Evolutionary conservation across 192 early-diverging fungal species (phyloP), one percentile per base, ranked within the genome.

Genomic region (Mycoemilia scoparia): DNA sequence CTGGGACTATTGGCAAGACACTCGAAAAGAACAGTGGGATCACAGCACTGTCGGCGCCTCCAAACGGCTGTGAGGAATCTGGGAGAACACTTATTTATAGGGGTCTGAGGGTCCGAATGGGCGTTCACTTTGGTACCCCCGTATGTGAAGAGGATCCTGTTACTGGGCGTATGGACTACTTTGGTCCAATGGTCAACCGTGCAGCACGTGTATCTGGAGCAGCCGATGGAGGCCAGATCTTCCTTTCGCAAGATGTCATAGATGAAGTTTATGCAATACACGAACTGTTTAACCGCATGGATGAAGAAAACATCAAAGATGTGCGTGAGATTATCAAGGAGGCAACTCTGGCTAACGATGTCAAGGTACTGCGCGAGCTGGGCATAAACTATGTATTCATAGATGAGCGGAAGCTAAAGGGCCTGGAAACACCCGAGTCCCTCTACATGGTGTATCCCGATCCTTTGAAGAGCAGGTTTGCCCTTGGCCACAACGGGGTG

Each of bases 111-210:
- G 84, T 92, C 13, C 78, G 87, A 15, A 92, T 92, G 82, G 87
- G 87, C 17, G 76, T 92, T 46, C 87, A 92, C 50, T 82, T 79
- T 65, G 87, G 87, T 36, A 58, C 50, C 10, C 85, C 85, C 2
- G 74, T 87, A 3, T 86, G 78, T 31, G 87, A 92, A 36, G 69
- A 74, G 13, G 83, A 92, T 39, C 81, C 84, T 8, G 68, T 88
- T 29, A 92, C 87, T 14, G 65, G 73, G 21, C 76, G 87, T 28
- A 92, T 92, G 87, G 87, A 92, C 54, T 92, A 92, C 53, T 92
- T 84, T 68, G 87, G 87, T 0, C 87, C 85, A 1, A 80, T 92
- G 67, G 85, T 88, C 24, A 92, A 92, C 47, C 73, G 82, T 7
- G 74, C 85, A 2, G 69, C 80, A 20, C 71, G 87, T 29, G 79